These are phyloP conservation scores for Exophiala dermatitidis DNA, from an alignment of 2,329 filamentous ascomycete genomes.

Conservation along the genomic window DNA sequence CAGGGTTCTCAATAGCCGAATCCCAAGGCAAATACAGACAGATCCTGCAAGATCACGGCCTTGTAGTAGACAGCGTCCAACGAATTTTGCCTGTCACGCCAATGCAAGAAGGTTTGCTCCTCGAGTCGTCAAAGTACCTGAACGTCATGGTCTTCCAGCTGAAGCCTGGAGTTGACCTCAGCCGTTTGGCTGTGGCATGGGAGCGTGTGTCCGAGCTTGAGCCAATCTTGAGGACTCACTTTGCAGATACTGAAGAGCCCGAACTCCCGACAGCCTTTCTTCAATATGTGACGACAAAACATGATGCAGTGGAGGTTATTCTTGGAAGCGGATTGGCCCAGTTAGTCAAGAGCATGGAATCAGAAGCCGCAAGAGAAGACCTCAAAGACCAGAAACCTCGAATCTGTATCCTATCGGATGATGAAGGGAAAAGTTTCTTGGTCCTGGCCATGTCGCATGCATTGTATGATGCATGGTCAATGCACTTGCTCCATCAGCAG, in stretches of 20 bases:
- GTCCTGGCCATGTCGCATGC: conserved; percentile 73
- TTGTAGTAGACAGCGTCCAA: conserved; percentile 44
- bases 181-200: conserved; percentile 57
- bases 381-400: conserved; percentile 10
- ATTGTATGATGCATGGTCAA: conserved; percentile 82
- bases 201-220: conserved; percentile 50
- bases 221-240: conserved; percentile 69
- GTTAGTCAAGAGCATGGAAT: conserved; percentile 5
- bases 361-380: conserved; percentile 20
- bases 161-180: conserved; percentile 46
- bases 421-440: conserved; percentile 37
- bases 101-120: conserved; percentile 70
- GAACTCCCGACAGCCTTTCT: conserved; percentile 6
- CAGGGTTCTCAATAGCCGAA: conserved; percentile 13
- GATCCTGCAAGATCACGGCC: conserved; percentile 34
- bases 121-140: conserved; percentile 69
- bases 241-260: conserved; percentile 48
- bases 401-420: conserved; percentile 34
- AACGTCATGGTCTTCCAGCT: conserved; percentile 73
- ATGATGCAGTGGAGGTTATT: conserved; percentile 1
- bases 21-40: conserved; percentile 32
- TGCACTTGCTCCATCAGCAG: conserved; percentile 65
- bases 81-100: conserved; percentile 67
- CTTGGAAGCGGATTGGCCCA: conserved; percentile 4
- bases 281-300: conserved; percentile 10